These are phyloP conservation scores for Peltaster fructicola DNA, from an alignment of 2,329 filamentous ascomycete genomes.

Conservation along the genomic window DNA sequence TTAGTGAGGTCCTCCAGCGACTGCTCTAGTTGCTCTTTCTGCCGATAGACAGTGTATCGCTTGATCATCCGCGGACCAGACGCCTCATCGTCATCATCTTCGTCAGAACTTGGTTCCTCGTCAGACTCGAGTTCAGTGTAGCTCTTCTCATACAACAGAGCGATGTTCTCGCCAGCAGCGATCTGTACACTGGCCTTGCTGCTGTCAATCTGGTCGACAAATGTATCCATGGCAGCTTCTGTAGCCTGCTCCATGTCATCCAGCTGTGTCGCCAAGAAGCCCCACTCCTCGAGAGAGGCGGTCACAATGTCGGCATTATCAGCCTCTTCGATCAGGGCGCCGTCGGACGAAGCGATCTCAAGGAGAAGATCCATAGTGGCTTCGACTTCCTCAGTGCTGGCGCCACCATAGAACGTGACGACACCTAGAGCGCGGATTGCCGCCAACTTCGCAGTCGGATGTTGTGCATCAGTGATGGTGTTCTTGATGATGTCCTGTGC, in stretches of 20 bases:
- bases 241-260: constrained; percentile 57
- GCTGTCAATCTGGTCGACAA: constrained; percentile 73
- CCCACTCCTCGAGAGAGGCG: constrained; percentile 63
- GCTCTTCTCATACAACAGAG: constrained; percentile 62
- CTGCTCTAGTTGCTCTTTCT: constrained; percentile 42
- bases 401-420: constrained; percentile 60
- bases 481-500: constrained; percentile 41
- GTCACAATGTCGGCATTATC: constrained; percentile 56
- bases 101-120: constrained; percentile 25
- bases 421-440: constrained; percentile 58
- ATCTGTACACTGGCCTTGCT: constrained; percentile 55
- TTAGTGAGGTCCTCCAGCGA: constrained; percentile 42
- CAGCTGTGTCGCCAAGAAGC: constrained; percentile 58
- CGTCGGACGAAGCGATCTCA: constrained; percentile 66
- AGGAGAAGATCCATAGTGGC: constrained; percentile 60
- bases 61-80: constrained; percentile 32
- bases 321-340: constrained; percentile 49
- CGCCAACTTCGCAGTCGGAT: constrained; percentile 44
- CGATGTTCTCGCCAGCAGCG: constrained; percentile 62
- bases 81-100: constrained; percentile 30
- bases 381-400: constrained; percentile 44
- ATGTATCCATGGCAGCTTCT: constrained; percentile 57
- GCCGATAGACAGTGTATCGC: constrained; percentile 49
- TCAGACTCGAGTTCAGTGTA: constrained; percentile 41
- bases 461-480: constrained; percentile 48